These are phyloP conservation scores for Sporothrix brunneoviolacea DNA, from an alignment of 2,329 filamentous ascomycete genomes.

Conservation along the genomic window DNA sequence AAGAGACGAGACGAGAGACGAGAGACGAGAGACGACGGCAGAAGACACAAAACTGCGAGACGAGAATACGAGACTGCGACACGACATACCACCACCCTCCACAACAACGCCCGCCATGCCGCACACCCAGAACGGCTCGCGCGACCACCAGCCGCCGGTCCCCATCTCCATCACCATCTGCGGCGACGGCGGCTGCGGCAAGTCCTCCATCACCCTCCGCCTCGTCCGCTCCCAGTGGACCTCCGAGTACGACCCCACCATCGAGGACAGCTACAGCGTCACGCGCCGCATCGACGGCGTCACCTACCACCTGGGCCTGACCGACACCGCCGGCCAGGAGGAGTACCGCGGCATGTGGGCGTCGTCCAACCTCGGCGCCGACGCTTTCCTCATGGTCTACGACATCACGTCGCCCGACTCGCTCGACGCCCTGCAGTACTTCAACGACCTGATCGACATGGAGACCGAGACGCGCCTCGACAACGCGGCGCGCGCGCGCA, in stretches of 20 bases:
- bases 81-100: too few relatives aligned
- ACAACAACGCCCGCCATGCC: slow-evolving; percentile 8
- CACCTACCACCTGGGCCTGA: slow-evolving; percentile 70
- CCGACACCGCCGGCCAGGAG: slow-evolving; percentile 83
- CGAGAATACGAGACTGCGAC: too few relatives aligned
- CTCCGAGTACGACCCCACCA: slow-evolving; percentile 73
- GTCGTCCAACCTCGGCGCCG: slow-evolving; percentile 66
- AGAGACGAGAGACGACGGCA: background rate
- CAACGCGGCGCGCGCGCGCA: slow-evolving; percentile 48
- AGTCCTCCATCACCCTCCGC: slow-evolving; percentile 77
- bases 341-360: slow-evolving; percentile 87
- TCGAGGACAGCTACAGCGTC: slow-evolving; percentile 79
- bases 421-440: slow-evolving; percentile 67
- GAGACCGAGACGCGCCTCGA: slow-evolving; percentile 65
- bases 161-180: slow-evolving; percentile 74
- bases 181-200: slow-evolving; percentile 78
- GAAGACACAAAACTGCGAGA: background rate
- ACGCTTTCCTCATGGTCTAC: slow-evolving; percentile 82
- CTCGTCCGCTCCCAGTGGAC: slow-evolving; percentile 80
- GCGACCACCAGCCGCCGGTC: slow-evolving; percentile 35
- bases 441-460: slow-evolving; percentile 78
- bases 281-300: slow-evolving; percentile 75
- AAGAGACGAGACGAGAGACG: too few relatives aligned
- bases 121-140: slow-evolving; percentile 15
- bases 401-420: slow-evolving; percentile 69